These are phyloP conservation scores for Stephanodiscus triporus DNA, from an alignment of 108 stramenopile species.

Conservation along the genomic window DNA sequence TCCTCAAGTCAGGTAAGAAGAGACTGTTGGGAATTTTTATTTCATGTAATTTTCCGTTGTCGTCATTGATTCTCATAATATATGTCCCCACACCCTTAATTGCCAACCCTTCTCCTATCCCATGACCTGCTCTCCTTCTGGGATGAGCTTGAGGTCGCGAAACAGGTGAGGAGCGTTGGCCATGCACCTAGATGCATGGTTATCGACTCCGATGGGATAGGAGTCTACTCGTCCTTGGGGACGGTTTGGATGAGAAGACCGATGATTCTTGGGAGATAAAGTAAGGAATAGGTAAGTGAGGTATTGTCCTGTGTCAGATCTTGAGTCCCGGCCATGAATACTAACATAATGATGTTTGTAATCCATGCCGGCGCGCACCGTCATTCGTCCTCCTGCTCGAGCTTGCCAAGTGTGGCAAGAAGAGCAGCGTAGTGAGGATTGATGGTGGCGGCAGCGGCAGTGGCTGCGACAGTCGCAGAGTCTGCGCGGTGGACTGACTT, in stretches of 20 bases:
- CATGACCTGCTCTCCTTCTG: neutral
- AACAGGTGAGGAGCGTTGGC: neutral
- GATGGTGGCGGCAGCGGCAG: neutral
- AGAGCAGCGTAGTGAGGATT: neutral
- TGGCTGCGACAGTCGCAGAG: neutral
- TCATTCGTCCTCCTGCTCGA: slow-evolving; percentile 9
- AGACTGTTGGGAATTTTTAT: slow-evolving; percentile 40
- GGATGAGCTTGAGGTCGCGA: neutral
- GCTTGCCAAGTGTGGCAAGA: neutral
- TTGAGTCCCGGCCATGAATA: neutral
- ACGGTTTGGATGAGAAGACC: too few species aligned
- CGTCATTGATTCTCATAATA: slow-evolving; percentile 24
- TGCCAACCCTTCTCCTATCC: neutral
- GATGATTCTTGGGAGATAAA: neutral
- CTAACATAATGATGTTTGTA: neutral
- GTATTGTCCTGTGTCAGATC: neutral
- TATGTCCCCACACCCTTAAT: neutral
- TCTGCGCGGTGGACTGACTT: neutral
- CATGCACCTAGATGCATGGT: slow-evolving; percentile 23
- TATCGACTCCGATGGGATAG: slow-evolving; percentile 33
- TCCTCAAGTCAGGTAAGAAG: slow-evolving; percentile 24
- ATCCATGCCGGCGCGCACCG: slow-evolving; percentile 30
- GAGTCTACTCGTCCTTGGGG: too few species aligned
- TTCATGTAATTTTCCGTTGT: slow-evolving; percentile 28
- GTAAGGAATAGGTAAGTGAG: neutral